Evolutionary conservation across 495 filamentous ascomycete species (phyloP), one percentile per base, ranked within the genome.

Genomic region (Penicillium waksmanii): DNA sequence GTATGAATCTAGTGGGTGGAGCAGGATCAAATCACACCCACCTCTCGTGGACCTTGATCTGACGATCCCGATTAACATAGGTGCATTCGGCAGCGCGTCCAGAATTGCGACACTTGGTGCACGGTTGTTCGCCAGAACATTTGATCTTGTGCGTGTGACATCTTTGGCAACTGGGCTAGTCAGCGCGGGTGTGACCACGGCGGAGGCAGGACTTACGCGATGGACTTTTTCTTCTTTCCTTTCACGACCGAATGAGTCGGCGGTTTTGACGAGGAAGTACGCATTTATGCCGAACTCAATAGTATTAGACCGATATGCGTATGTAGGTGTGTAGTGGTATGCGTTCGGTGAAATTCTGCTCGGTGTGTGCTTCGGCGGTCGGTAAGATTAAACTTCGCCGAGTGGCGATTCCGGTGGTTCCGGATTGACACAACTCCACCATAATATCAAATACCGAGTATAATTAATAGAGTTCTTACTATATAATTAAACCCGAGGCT

Each of bases 131-230:
- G 2, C 75, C 75, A 31, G 66, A 72, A 38, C 73, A 78, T 58
- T 74, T 78, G 15, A 78, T 67, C 53, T 75, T 78, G 19, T 70
- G 72, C 0, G 65, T 43, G 53, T 76, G 73, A 53, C 73, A 78
- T 62, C 72, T 54, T 19, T 61, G 63, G 63, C 73, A 76, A 8
- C 73, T 78, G 36, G 10, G n/a, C 34, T 23, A n/a, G 27, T 51
- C 13, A 51, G 33, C 46, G 36, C 12, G 12, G 2, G 2, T 19
- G 13, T 11, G 18, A 12, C 6, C 3, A 13, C 23, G 5, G 34
- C 10, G n/a, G 23, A 19, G 10, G 40, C n/a, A 49, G 17, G 23
- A 66, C 67, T 42, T 60, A 73, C 67, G 70, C 67, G 17, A 70
- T 62, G 1, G 70, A 64, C 31, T 73, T 73, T 56, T 70, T 72